phyloP scores from a whole-genome alignment of 148 eudicot species.

The Vaccinium macrocarpon region DNA sequence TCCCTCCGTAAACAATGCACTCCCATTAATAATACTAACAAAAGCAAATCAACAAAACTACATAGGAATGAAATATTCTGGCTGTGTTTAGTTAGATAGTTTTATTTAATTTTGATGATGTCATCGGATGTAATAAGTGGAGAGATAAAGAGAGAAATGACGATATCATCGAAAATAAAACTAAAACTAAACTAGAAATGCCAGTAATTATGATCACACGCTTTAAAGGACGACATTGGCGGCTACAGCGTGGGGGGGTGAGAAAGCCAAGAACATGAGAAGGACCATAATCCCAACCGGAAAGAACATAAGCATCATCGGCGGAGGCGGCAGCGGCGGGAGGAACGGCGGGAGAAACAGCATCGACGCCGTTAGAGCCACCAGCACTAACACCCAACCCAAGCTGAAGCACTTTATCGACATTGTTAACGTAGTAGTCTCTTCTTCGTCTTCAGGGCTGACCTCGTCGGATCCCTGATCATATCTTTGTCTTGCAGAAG shows the following conservation, averaged over 20 bases:
- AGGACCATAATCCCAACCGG: slow-evolving; percentile 48
- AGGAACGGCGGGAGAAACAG: slow-evolving; percentile 40
- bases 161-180: no score
- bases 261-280: slow-evolving; percentile 39
- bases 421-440: no score
- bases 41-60: neutral
- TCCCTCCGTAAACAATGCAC: neutral
- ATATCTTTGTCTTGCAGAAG: neutral
- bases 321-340: slow-evolving; percentile 57
- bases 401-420: neutral
- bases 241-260: slow-evolving; percentile 19
- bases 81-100: no score
- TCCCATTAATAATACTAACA: neutral
- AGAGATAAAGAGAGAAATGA: no score
- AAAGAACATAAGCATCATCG: slow-evolving; percentile 40
- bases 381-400: slow-evolving; percentile 24
- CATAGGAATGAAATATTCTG: no score
- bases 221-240: slow-evolving; percentile 27
- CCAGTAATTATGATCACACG: neutral
- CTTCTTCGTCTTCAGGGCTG: neutral
- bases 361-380: slow-evolving; percentile 36
- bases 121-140: no score
- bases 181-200: no score
- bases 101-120: no score
- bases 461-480: neutral